Conservation (phyloP, 352 stramenopile species). For the Phytophthora boehmeriae region DNA sequence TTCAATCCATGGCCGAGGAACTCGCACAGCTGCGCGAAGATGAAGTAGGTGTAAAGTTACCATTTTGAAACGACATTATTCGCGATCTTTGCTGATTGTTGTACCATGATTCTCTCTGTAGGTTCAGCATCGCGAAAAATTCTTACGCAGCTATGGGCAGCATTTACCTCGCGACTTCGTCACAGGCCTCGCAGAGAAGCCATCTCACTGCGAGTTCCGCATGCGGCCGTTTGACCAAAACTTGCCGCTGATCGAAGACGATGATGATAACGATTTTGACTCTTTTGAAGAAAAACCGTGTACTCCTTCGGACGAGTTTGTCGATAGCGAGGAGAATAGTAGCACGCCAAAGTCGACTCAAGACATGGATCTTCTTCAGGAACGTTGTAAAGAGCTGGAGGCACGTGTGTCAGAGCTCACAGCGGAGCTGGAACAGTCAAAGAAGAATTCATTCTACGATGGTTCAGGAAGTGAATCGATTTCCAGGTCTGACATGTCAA, state of each 20-base stretch:
- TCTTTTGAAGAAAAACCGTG: constrained; percentile 40
- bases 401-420: constrained; percentile 65
- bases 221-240: constrained; percentile 89
- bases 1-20: constrained; percentile 88
- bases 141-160: constrained; percentile 77
- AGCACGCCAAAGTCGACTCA: constrained; percentile 22
- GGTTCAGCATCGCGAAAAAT: constrained; percentile 76
- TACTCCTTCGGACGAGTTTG: constrained; percentile 34
- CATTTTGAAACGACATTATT: background rate
- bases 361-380: constrained; percentile 63
- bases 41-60: constrained; percentile 44
- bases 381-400: constrained; percentile 77
- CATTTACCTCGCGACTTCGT: constrained; percentile 87
- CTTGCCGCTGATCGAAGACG: constrained; percentile 64
- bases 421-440: constrained; percentile 68
- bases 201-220: constrained; percentile 87
- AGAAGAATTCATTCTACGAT: constrained; percentile 76
- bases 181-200: constrained; percentile 81
- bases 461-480: constrained; percentile 75
- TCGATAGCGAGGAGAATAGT: constrained; percentile 31
- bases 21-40: constrained; percentile 82
- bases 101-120: constrained; percentile 16
- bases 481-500: constrained; percentile 69
- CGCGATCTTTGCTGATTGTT: constrained; percentile 16
- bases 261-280: constrained; percentile 37